These are phyloP conservation scores for Luvunga scandens DNA, from an alignment of 345 rosid species.

Conservation along the genomic window DNA sequence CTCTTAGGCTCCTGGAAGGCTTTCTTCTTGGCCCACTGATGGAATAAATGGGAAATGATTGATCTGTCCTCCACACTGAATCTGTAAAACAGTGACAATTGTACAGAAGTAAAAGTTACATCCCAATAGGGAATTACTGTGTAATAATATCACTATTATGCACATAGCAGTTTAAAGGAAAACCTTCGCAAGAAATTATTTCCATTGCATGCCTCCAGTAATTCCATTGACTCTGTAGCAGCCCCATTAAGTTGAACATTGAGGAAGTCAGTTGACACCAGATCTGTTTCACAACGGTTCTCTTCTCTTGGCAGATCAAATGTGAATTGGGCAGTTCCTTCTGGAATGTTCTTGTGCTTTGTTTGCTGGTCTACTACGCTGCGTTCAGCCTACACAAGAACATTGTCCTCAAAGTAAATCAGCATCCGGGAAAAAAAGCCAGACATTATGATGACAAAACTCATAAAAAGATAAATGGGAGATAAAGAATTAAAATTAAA, in stretches of 20 bases:
- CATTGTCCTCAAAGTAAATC: not conserved
- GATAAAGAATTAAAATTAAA: not conserved
- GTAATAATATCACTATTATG: slow-evolving; percentile 4
- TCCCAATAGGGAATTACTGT: not conserved
- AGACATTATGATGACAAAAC: not conserved
- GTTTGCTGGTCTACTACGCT: slow-evolving; percentile 33
- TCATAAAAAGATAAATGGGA: not conserved
- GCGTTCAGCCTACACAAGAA: slow-evolving; percentile 49
- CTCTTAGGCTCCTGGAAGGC: slow-evolving; percentile 90
- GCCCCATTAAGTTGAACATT: slow-evolving; percentile 33
- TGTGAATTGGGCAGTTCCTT: slow-evolving; percentile 24
- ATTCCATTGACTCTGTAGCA: slow-evolving; percentile 37
- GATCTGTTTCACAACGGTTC: slow-evolving; percentile 26
- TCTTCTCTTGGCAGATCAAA: slow-evolving; percentile 27
- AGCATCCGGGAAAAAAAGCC: not conserved
- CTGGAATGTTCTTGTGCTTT: slow-evolving; percentile 34
- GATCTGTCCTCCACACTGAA: slow-evolving; percentile 76
- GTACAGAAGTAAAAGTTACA: not conserved
- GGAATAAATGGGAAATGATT: slow-evolving; percentile 83
- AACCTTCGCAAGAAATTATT: slow-evolving; percentile 76
- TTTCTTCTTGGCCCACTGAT: slow-evolving; percentile 88
- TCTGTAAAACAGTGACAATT: slow-evolving; percentile 35
- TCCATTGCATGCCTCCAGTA: slow-evolving; percentile 41
- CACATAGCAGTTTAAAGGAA: slow-evolving; percentile 14
- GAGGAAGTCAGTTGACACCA: slow-evolving; percentile 22